Evolutionary conservation across 192 early-diverging fungal genomes (phyloP).

Genomic region (Chytriomyces sp.): DNA sequence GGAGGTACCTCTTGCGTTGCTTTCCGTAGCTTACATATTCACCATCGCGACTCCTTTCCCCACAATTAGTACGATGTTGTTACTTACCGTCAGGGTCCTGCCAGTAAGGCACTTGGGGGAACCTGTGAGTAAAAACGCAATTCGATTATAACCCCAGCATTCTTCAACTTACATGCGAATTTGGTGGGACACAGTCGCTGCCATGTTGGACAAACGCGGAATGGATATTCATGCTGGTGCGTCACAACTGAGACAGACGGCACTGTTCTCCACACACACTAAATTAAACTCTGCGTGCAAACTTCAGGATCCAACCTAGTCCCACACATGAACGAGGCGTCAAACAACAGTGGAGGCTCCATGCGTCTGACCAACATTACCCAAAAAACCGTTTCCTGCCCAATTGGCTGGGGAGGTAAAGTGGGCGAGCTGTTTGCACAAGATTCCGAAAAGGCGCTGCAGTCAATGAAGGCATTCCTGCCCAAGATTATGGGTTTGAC

Average conservation of each 20-base stretch:
- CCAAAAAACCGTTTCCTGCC: neutral
- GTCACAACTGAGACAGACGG: too few species aligned
- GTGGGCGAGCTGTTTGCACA: neutral
- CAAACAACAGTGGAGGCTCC: neutral
- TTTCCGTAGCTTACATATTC: neutral
- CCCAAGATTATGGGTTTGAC: conserved; percentile 1
- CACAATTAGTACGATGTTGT: neutral
- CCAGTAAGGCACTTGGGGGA: conserved; percentile 1
- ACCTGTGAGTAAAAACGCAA: neutral
- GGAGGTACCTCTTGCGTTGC: conserved; percentile 30
- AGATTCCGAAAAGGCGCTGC: neutral
- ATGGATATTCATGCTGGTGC: too few species aligned
- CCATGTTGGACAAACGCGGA: too few species aligned
- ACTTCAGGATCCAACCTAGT: too few species aligned
- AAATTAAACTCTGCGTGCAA: too few species aligned
- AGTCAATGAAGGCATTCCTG: neutral
- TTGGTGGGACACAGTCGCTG: neutral
- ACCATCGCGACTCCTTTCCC: neutral
- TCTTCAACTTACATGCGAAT: neutral
- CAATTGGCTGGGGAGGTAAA: neutral
- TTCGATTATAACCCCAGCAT: too few species aligned
- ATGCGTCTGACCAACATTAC: neutral
- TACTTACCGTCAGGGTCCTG: neutral
- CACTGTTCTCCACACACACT: too few species aligned
- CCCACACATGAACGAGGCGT: too few species aligned